Base-by-base conservation (phyloP, 768 basidiomycete species). In the Kondoa subrosea region DNA sequence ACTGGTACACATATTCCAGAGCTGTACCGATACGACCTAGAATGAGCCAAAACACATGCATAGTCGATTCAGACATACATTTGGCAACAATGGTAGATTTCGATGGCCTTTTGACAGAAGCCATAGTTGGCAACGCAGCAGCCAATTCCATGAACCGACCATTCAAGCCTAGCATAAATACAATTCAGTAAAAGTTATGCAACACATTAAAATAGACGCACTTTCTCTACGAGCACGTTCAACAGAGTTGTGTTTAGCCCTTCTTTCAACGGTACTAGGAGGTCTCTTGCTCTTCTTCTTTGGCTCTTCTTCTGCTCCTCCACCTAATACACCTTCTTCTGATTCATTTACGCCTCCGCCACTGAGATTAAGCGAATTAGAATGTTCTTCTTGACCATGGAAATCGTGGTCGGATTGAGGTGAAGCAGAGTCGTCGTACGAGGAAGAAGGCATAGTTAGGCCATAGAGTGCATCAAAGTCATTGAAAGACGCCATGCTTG, bases 21-120 rank as follows among this genome's bases (percentile, higher is more conserved):
- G 61, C 61, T 63, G 58, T 8, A 25, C 15, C 56, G n/a, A n/a
- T n/a, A n/a, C n/a, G n/a, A n/a, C n/a, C n/a, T n/a, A n/a, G n/a
- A n/a, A n/a, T n/a, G n/a, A n/a, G n/a, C n/a, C n/a, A n/a, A n/a
- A n/a, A 85, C 76, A 96, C 40, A 50, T 8, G 40, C 8, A 50
- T 50, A 50, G 40, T 21, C 12, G 40, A n/a, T n/a, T n/a, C n/a
- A 59, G 30, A 33, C 61, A 31, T 95, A 58, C 87, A 88, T 34
- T 88, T 90, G 78, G 95, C 95, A 78, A 99, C 92, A 77, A 97
- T 96, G 69, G 88, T 87, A 2, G 89, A 89, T 79, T 99, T 99
- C 76, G 88, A 91, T 0, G 95, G 95, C 32, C 93, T 85, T 71
- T 91, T 86, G 77, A 91, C 87, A 74, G 88, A 84, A 14, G 87